These are phyloP conservation scores for Earliella scabrosa DNA, from an alignment of 1,284 basidiomycete genomes.

Conservation along the genomic window DNA sequence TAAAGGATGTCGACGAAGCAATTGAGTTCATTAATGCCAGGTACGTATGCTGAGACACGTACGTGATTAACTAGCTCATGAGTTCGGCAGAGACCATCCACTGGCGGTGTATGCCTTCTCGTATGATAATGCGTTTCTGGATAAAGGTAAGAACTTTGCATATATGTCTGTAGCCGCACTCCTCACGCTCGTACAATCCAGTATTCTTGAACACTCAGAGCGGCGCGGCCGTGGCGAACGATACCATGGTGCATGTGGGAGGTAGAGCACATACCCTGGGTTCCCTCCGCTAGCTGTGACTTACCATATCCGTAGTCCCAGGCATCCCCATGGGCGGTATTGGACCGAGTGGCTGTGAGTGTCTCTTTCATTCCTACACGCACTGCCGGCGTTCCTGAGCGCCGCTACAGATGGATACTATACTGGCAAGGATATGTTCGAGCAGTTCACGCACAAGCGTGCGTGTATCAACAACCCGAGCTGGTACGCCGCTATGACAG, in stretches of 20 bases:
- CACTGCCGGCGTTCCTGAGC: neutral
- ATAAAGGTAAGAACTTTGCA: too few species aligned
- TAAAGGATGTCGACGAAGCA: neutral
- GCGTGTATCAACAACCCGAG: neutral
- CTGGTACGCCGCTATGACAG: neutral
- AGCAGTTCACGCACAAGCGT: constrained; percentile 2
- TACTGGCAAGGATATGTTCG: constrained; percentile 1
- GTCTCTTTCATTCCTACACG: neutral
- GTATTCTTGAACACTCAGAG: constrained; percentile 1
- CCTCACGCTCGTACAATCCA: neutral
- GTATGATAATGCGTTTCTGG: too few species aligned
- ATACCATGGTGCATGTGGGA: neutral
- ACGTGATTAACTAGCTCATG: too few species aligned
- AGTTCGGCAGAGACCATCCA: too few species aligned
- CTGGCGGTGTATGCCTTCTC: too few species aligned
- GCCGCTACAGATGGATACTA: constrained; percentile 6
- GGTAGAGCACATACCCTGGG: too few species aligned
- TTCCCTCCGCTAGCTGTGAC: too few species aligned
- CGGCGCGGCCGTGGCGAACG: neutral
- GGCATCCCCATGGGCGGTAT: neutral
- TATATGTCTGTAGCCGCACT: neutral
- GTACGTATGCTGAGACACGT: neutral
- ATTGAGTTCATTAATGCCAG: neutral
- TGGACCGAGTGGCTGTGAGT: neutral
- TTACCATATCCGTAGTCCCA: too few species aligned